A percentile compares a stretch with the other conserved stretches of the same genome.
Evolutionary conservation across 148 eudicot species (phyloP).

Genomic region (Amaranthus palmeri): DNA sequence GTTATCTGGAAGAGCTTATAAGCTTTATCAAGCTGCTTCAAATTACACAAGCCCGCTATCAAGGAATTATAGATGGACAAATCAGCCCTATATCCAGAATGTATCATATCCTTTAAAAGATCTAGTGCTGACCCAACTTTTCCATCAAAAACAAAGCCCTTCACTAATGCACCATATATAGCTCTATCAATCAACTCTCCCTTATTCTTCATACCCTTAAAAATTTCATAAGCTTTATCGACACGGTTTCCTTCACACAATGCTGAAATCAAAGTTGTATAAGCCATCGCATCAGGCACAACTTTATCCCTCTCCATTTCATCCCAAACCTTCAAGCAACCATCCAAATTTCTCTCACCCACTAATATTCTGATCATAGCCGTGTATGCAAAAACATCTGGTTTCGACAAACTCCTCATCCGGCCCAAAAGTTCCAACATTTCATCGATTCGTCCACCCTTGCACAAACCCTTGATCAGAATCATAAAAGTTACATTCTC

Average conservation of each 20-base stretch:
- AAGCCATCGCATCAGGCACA: slow-evolving; percentile 84
- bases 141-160: slow-evolving; percentile 71
- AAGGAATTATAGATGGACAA: slow-evolving; percentile 70
- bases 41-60: slow-evolving; percentile 62
- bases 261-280: slow-evolving; percentile 61
- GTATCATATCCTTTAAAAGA: slow-evolving; percentile 72
- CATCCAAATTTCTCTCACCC: slow-evolving; percentile 61
- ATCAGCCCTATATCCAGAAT: slow-evolving; percentile 88
- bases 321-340: slow-evolving; percentile 85
- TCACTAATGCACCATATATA: slow-evolving; percentile 67
- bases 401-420: slow-evolving; percentile 76
- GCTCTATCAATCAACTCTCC: slow-evolving; percentile 75
- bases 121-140: slow-evolving; percentile 73
- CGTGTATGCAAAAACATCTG: slow-evolving; percentile 93
- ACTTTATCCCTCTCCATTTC: slow-evolving; percentile 70
- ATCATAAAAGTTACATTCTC: slow-evolving; percentile 83
- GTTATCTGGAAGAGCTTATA: slow-evolving; percentile 58
- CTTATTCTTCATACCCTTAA: slow-evolving; percentile 67
- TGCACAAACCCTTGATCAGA: slow-evolving; percentile 80
- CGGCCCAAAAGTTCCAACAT: slow-evolving; percentile 50
- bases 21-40: slow-evolving; percentile 56
- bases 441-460: slow-evolving; percentile 53
- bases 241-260: slow-evolving; percentile 63
- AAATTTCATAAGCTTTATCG: slow-evolving; percentile 58
- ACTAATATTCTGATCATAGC: slow-evolving; percentile 74